Evolutionary conservation across 768 basidiomycete genomes (phyloP).

Genomic region (Leccinum aurantiacum): DNA sequence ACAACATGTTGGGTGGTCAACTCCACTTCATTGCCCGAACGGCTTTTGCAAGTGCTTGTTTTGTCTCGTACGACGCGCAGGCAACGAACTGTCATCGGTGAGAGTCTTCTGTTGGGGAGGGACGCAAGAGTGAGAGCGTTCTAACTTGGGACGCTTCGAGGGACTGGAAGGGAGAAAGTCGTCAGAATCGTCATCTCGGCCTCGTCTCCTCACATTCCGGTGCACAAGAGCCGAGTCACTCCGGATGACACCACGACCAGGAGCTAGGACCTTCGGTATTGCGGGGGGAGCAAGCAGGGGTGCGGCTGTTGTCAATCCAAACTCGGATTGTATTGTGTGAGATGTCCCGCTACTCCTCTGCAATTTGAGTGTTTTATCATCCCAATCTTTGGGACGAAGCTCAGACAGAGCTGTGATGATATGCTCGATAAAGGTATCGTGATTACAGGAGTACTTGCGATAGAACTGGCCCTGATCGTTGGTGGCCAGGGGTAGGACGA

Average conservation of each 20-base stretch:
- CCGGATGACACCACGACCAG: neutral
- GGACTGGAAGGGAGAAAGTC: neutral
- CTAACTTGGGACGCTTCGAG: neutral
- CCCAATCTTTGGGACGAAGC: neutral
- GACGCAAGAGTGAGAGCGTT: neutral
- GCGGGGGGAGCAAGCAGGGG: neutral
- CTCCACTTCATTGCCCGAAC: no score
- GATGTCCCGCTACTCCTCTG: neutral
- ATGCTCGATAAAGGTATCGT: neutral
- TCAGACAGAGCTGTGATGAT: neutral
- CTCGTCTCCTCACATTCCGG: neutral
- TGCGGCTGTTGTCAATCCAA: neutral
- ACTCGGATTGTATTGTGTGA: neutral
- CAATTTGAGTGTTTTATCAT: neutral
- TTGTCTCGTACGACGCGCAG: neutral
- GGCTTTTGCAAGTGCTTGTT: neutral
- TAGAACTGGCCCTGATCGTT: neutral
- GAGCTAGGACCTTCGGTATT: neutral
- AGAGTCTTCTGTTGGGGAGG: neutral
- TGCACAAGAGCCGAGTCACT: neutral
- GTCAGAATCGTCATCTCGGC: neutral
- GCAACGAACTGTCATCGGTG: neutral
- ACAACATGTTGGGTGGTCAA: no score
- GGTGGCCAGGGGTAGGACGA: neutral
- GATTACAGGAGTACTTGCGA: neutral